A percentile compares a stretch with the other conserved stretches of the same genome.
phyloP scores from a whole-genome alignment of 164 flowering plant species.

The Hamamelis virginiana region DNA sequence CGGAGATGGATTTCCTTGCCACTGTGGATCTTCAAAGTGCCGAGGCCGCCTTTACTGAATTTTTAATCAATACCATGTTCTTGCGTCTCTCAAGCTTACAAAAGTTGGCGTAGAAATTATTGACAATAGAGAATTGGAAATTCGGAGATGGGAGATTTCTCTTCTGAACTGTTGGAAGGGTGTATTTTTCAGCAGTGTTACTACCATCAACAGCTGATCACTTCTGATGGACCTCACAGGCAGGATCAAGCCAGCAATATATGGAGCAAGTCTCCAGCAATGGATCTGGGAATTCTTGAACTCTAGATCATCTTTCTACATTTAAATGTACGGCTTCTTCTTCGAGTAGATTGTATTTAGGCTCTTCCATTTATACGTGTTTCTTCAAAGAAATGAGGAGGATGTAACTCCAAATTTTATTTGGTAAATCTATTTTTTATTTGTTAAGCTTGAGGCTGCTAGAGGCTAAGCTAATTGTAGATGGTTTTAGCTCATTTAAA shows the following conservation, averaged over 20 bases:
- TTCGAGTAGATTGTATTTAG: not conserved
- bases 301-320: not conserved
- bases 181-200: not conserved
- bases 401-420: not conserved
- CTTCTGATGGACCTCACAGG: not conserved
- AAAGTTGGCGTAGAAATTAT: not conserved
- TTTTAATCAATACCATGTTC: not conserved
- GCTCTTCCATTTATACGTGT: not conserved
- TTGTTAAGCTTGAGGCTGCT: not conserved
- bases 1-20: slow-evolving; percentile 62
- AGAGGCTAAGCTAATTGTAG: slow-evolving; percentile 6
- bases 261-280: not conserved
- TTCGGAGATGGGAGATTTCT: not conserved
- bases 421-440: not conserved
- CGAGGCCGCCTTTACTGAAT: slow-evolving; percentile 59
- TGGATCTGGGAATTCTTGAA: not conserved
- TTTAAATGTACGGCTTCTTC: not conserved
- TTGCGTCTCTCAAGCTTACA: not conserved
- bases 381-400: slow-evolving; percentile 8
- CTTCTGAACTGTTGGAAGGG: not conserved
- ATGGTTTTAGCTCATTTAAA: not conserved
- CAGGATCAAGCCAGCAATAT: not conserved
- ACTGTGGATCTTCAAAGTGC: slow-evolving; percentile 71
- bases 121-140: not conserved
- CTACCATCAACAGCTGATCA: not conserved